Evolutionary conservation across 2,329 filamentous ascomycete species (phyloP).

Genomic region (Colletotrichum limetticola): DNA sequence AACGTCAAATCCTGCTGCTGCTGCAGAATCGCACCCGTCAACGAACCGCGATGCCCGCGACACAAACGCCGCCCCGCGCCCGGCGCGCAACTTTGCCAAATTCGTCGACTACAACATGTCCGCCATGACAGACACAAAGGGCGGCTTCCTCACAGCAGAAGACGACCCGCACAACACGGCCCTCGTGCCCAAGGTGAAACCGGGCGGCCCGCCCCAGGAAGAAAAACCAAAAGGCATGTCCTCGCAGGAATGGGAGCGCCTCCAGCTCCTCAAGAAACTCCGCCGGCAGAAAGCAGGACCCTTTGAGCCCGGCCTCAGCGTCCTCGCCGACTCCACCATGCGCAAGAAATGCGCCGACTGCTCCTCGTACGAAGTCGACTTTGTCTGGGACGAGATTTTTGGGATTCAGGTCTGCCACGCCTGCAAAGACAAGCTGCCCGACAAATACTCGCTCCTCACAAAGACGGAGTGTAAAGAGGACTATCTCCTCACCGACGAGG

Average conservation of each 20-base stretch:
- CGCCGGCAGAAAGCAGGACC: conserved; percentile 80
- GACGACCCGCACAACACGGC: conserved; percentile 93
- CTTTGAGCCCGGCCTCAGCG: conserved; percentile 89
- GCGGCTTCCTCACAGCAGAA: conserved; percentile 89
- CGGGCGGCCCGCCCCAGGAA: conserved; percentile 54
- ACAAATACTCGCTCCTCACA: conserved; percentile 94
- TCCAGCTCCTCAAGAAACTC: conserved; percentile 79
- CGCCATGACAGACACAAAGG: conserved; percentile 97
- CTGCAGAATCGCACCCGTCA: conserved; percentile 52
- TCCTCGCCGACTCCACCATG: conserved; percentile 70
- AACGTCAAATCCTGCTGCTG: neutral
- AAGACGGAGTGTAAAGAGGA: conserved; percentile 98
- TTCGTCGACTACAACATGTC: conserved; percentile 98
- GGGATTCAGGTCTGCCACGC: conserved; percentile 77
- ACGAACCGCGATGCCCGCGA: conserved; percentile 77
- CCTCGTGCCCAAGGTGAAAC: conserved; percentile 59
- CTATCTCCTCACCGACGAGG: conserved; percentile 89
- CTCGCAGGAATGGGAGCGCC: conserved; percentile 87
- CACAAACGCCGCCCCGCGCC: conserved; percentile 67
- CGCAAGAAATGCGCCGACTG: conserved; percentile 88
- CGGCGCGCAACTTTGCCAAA: conserved; percentile 89
- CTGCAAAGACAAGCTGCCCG: conserved; percentile 90
- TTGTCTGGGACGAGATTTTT: conserved; percentile 92
- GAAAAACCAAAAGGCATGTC: conserved; percentile 90
- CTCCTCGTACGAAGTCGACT: conserved; percentile 87